Percentiles rank a stretch among this genome's conserved stretches.
phyloP scores from a whole-genome alignment of 768 basidiomycete genomes.

The Naematelia encephala region DNA sequence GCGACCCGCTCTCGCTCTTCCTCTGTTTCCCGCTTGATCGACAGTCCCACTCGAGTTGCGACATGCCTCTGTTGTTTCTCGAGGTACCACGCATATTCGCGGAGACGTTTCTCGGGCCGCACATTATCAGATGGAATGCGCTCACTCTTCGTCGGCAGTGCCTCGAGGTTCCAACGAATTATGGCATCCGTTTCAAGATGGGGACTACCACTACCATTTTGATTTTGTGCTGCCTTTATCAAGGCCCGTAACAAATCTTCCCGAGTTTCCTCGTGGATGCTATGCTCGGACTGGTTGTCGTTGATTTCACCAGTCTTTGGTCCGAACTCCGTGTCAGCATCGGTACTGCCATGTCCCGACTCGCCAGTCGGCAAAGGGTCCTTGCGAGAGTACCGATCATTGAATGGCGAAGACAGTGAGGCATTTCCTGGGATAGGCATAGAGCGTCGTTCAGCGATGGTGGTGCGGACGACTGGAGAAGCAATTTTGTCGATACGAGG shows the following conservation, averaged over 20 bases:
- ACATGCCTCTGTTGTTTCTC: conserved; percentile 7
- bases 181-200: conserved; percentile 16
- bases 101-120: conserved; percentile 1
- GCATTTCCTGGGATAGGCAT: conserved; percentile 12
- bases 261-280: conserved; percentile 11
- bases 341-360: conserved; percentile 25
- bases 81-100: conserved; percentile 1
- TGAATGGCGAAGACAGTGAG: conserved; percentile 34
- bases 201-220: too few species aligned
- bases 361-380: conserved; percentile 33
- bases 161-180: conserved; percentile 29
- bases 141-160: conserved; percentile 13
- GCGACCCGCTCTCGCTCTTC: conserved; percentile 8
- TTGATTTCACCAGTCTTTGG: conserved; percentile 26
- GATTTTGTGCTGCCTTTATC: conserved; percentile 23
- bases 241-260: conserved; percentile 17
- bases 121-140: conserved; percentile 3
- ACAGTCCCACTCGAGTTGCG: conserved; percentile 9
- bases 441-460: conserved; percentile 39
- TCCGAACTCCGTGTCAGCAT: conserved; percentile 29
- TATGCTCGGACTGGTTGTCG: conserved; percentile 18
- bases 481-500: not conserved
- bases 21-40: conserved; percentile 14
- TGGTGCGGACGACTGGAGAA: conserved; percentile 11
- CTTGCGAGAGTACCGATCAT: conserved; percentile 10